Base-by-base conservation (phyloP, 345 rosid genomes). In the Citrus medica region DNA sequence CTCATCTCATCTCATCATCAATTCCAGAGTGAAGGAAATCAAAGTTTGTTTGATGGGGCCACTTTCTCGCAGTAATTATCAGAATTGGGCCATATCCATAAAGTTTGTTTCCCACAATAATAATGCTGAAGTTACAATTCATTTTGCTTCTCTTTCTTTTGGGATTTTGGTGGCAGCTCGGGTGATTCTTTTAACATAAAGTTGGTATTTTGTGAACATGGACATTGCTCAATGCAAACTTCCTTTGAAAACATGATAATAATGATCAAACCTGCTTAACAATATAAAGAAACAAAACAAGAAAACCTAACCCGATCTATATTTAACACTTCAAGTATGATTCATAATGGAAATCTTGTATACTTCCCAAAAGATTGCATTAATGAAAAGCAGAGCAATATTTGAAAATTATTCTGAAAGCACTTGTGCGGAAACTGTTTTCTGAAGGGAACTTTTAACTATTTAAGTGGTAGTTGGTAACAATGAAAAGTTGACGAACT, bases 81-180 rank as follows among this genome's bases (percentile, higher is more conserved):
- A 83, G 40, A 32, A 61, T 77, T 79, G 90, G 93, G 85, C 87
- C 88, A 85, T 35, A 40, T 73, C 86, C 86, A 81, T 76, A 74
- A 60, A 76, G 70, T 71, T 59, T 81, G 88, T 78, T 79, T 81
- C 88, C 82, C 75, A 38, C 65, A 30, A 53, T 83, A 78, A 48
- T 65, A 67, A 53, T 67, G 65, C 55, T 69, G 79, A 76, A 60
- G 64, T 70, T 9, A 72, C 72, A 5, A 37, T 53, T 81, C 28
- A 68, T 72, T 70, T 64, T 62, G 63, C 56, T 35, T 68, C 25
- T 61, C 59, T 64, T 33, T 28, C 63, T 76, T 75, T 66, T 25
- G 63, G 30, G 51, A 48, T 25, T 2, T 42, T 59, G 28, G 51
- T 66, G 71, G 86, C 66, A 71, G 67, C 48, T 28, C 40, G 42